Conservation (phyloP, 768 basidiomycete genomes). For the Lactarius akahatsu region DNA sequence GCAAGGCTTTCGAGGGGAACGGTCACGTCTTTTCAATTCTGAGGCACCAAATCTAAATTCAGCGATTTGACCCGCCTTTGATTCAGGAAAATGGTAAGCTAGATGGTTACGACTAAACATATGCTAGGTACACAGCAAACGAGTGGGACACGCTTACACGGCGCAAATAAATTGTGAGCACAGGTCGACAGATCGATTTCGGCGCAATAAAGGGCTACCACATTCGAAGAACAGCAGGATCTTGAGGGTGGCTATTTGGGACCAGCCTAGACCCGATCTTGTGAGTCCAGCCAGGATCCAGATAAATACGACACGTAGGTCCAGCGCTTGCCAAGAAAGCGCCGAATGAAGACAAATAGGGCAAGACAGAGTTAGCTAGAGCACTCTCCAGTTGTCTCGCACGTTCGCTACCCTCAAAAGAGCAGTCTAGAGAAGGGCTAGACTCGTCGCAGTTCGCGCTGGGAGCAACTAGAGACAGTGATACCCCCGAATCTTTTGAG, state of each 20-base stretch:
- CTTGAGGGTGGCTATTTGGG: background rate
- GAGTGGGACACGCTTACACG: background rate
- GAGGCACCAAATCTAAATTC: background rate
- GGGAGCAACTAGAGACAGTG: background rate
- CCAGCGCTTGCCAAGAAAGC: background rate
- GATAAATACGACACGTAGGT: background rate
- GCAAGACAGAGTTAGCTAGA: background rate
- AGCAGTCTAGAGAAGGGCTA: background rate
- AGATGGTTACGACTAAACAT: background rate
- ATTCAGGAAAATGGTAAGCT: background rate
- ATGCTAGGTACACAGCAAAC: background rate
- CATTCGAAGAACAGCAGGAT: background rate
- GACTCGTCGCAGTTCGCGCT: background rate
- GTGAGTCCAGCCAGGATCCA: background rate
- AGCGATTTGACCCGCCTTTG: background rate
- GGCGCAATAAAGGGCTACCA: background rate
- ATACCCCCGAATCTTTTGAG: too few relatives aligned
- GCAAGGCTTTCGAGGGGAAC: background rate
- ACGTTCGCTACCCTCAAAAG: background rate
- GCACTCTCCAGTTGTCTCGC: background rate
- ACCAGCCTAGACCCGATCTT: background rate
- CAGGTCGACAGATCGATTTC: background rate
- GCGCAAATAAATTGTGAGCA: background rate
- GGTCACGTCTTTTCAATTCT: background rate
- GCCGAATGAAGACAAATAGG: constrained; percentile 1